Evolutionary conservation across 2,329 filamentous ascomycete genomes (phyloP).

Genomic region (Bipolaris gigantea): DNA sequence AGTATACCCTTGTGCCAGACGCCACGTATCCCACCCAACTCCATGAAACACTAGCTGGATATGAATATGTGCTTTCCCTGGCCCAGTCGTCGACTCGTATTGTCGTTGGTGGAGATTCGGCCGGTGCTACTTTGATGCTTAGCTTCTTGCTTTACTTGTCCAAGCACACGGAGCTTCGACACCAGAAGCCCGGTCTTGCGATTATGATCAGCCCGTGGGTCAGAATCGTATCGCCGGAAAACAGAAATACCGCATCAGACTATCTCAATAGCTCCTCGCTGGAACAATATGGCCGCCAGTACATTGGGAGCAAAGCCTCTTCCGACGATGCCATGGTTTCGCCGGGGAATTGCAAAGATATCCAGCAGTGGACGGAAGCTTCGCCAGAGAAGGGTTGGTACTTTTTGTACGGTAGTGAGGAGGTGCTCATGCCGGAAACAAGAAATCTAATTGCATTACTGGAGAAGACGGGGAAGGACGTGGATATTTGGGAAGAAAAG

Average conservation of each 20-base stretch:
- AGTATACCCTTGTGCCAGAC: conserved; percentile 80
- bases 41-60: conserved; percentile 69
- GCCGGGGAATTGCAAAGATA: conserved; percentile 69
- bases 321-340: conserved; percentile 63
- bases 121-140: conserved; percentile 73
- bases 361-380: conserved; percentile 66
- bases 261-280: conserved; percentile 70
- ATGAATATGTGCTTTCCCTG: conserved; percentile 67
- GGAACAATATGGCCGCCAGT: conserved; percentile 70
- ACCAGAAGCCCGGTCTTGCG: conserved; percentile 61
- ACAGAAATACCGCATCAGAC: conserved; percentile 71
- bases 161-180: conserved; percentile 48
- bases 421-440: conserved; percentile 75
- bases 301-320: conserved; percentile 58
- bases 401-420: conserved; percentile 73
- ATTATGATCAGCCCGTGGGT: conserved; percentile 81
- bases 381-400: conserved; percentile 68
- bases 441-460: conserved; percentile 61
- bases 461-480: conserved; percentile 55
- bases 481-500: conserved; percentile 62
- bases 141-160: conserved; percentile 71
- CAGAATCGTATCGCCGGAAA: conserved; percentile 67
- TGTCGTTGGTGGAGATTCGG: conserved; percentile 77
- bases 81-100: conserved; percentile 63
- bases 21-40: conserved; percentile 73